Evolutionary conservation across 139 green algal species (phyloP), one percentile per base, ranked within the genome.

Genomic region (Chlorella sp.): DNA sequence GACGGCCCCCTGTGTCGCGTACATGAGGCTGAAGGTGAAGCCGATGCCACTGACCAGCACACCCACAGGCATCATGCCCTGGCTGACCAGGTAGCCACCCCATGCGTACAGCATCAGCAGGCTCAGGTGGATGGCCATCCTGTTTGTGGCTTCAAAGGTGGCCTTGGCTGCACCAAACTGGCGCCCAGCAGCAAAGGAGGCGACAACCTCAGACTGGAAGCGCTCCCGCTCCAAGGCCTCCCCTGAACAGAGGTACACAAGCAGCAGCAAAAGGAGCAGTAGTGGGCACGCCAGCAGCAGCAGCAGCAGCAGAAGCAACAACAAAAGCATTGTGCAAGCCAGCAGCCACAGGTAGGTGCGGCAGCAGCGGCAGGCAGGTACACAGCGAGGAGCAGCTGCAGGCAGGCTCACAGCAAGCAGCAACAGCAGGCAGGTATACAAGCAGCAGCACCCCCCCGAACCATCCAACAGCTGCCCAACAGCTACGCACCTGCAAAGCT

Each of bases 1-100:
- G 49, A 93, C 83, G 3, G 82, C 67, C 26, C 91, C 84, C 77
- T 93, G 91, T 0, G 89, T 93, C 31, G 92, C 92, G 74, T 96
- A 97, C 33, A 93, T 86, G 10, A 97, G 79, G 22, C 73, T 86
- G 73, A 95, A 97, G 33, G 91, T 96, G 85, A 94, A 97, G 67
- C 93, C 93, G 42, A 97, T 95, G 74, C 88, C 89, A 26, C 77
- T 86, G n/a, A 97, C 81, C 72, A 97, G 85, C 35, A 90, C 80
- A 0, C 88, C 66, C 49, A 93, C 59, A 2, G 91, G 88, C 80
- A 97, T 88, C 17, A 90, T 73, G 2, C 83, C 83, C 1, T 73
- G 30, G 35, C 73, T 73, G 24, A 97, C 87, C 20, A 97, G 84
- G 60, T 70, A 91, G n/a, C 92, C 91, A n/a, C 91, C 92, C 75